phyloP scores from a whole-genome alignment of 1,284 basidiomycete species.

The Taiwanofungus camphoratus region DNA sequence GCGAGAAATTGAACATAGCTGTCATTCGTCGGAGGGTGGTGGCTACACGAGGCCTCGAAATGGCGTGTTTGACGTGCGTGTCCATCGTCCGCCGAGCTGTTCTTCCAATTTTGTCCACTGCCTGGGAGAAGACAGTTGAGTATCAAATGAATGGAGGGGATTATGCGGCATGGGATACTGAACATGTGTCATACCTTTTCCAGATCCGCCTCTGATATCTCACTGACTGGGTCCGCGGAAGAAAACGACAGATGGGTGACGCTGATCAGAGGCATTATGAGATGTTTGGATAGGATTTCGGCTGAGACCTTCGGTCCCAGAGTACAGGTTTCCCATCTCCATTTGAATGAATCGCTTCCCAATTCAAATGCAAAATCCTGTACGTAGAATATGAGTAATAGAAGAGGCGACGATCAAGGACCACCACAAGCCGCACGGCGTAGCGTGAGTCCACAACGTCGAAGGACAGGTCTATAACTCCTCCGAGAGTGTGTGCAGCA shows the following conservation, averaged over 20 bases:
- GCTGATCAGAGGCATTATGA: conserved; percentile 70
- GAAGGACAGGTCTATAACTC: conserved; percentile 50
- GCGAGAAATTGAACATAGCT: conserved; percentile 58
- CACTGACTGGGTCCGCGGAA: conserved; percentile 48
- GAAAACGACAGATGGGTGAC: conserved; percentile 60
- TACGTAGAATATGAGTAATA: conserved; percentile 7
- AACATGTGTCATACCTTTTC: conserved; percentile 47
- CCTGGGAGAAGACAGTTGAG: conserved; percentile 32
- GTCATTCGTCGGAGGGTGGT: conserved; percentile 63
- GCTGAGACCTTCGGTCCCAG: conserved; percentile 59
- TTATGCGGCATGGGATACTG: not conserved
- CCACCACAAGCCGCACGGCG: conserved; percentile 40
- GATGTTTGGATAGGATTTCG: conserved; percentile 66
- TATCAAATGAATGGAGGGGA: conserved; percentile 8
- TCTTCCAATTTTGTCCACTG: conserved; percentile 61
- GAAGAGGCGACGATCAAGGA: not conserved
- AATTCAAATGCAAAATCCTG: conserved; percentile 65
- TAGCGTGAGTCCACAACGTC: conserved; percentile 50
- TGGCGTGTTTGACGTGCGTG: conserved; percentile 62
- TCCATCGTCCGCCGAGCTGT: conserved; percentile 62
- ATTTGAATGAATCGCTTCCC: conserved; percentile 55
- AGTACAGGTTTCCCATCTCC: conserved; percentile 71
- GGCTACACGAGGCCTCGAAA: conserved; percentile 60
- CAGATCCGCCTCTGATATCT: conserved; percentile 49
- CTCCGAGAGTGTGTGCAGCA: conserved; percentile 52